Base-by-base conservation (phyloP, 805 yeast species). In the Wickerhamomyces strasburgensis region DNA sequence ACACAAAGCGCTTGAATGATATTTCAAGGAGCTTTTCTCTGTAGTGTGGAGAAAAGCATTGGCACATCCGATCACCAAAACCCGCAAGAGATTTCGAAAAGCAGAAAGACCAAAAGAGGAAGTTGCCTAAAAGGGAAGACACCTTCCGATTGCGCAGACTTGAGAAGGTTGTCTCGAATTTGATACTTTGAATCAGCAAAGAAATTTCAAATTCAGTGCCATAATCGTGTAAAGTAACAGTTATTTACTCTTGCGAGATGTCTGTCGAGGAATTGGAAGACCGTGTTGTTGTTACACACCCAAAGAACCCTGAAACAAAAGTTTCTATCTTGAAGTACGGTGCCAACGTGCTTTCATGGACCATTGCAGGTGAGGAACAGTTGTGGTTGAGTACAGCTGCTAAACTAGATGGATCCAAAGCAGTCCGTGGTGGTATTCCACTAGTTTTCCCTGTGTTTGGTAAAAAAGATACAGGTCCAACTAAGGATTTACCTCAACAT, bases 341-440 rank as follows among this genome's bases (percentile, higher is more conserved):
- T 24, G 98, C 98, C 38, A 85, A 89, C 15, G 79, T 89, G 4
- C 60, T 75, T 24, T 84, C 96, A 1, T 93, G 98, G 98, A 70
- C 65, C 34, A 56, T 80, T 24, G 64, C 72, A 16, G 85, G 83
- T 23, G 60, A 67, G 35, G 97, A 93, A 60, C 89, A 85, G 62
- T 69, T 93, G 39, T 93, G 96, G 95, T 65, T 82, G 21, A 74
- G 82, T 6, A 58, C 67, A 9, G 90, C 75, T 27, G 95, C 98
- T 32, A 78, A 79, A 51, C 64, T 90, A 43, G 98, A 93, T 55
- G 98, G 98, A 9, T 65, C 90, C 31, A 84, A 83, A 56, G 94
- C 98, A 2, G 97, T 93, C 14, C 76, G 98, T 59, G 98, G 98
- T 47, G 98, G 98, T 35, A 85, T 93, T 36, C 98, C 98, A 10